Evolutionary conservation across 2,329 filamentous ascomycete genomes (phyloP).

Genomic region (Neonectria faginata): DNA sequence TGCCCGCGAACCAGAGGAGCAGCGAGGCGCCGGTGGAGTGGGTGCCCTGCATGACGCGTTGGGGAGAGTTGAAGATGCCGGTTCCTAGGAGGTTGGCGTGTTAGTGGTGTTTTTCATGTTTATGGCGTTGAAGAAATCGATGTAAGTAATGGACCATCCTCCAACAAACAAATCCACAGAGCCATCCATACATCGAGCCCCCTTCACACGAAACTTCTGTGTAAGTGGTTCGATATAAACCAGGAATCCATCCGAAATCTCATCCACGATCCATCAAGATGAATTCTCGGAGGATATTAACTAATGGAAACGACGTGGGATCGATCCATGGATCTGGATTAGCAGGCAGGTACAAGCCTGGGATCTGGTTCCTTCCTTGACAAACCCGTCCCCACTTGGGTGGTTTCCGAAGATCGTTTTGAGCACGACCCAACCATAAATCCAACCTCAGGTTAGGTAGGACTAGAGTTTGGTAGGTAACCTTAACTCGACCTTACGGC

Average conservation of each 20-base stretch:
- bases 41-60: conserved; percentile 50
- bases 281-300: background rate
- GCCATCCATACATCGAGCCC: background rate
- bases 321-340: conserved; percentile 27
- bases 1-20: conserved; percentile 55
- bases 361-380: conserved; percentile 14
- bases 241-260: background rate
- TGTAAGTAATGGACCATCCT: background rate
- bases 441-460: conserved; percentile 28
- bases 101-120: conserved; percentile 26
- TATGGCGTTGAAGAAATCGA: background rate
- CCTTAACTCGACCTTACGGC: conserved; percentile 17
- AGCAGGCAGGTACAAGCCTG: conserved; percentile 19
- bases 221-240: background rate
- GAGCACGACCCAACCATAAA: conserved; percentile 34
- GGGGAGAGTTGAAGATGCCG: conserved; percentile 53
- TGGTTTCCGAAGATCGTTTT: conserved; percentile 5
- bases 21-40: conserved; percentile 50
- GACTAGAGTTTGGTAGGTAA: conserved; percentile 16
- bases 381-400: conserved; percentile 40
- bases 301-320: conserved; percentile 26
- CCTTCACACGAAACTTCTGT: background rate
- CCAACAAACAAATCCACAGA: background rate
- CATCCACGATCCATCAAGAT: background rate
- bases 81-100: conserved; percentile 43